These are phyloP conservation scores for Hypoxylon sp. DNA, from an alignment of 2,329 filamentous ascomycete species.

Conservation along the genomic window DNA sequence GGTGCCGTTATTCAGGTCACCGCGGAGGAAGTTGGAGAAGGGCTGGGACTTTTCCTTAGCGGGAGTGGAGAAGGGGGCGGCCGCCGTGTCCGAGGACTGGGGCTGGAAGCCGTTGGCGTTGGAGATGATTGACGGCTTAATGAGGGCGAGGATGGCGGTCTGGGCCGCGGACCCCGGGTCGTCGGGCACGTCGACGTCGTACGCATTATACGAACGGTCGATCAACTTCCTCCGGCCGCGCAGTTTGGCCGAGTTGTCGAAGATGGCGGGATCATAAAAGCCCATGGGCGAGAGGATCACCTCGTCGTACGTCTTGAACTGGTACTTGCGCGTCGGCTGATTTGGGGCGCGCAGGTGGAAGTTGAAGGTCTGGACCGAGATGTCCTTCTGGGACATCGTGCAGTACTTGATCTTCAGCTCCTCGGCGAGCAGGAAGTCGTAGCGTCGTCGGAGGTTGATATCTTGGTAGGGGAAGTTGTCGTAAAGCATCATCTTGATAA, in stretches of 20 bases:
- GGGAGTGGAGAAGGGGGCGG: constrained; percentile 68
- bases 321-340: constrained; percentile 90
- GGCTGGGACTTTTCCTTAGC: constrained; percentile 73
- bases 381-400: constrained; percentile 89
- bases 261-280: constrained; percentile 89
- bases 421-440: constrained; percentile 93
- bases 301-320: constrained; percentile 97
- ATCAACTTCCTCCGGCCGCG: constrained; percentile 82
- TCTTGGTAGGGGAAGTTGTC: constrained; percentile 96
- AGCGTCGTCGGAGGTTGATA: constrained; percentile 89
- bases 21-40: constrained; percentile 78
- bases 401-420: constrained; percentile 95
- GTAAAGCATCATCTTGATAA: constrained; percentile 97
- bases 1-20: constrained; percentile 79
- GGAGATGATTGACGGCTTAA: constrained; percentile 68
- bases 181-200: constrained; percentile 87
- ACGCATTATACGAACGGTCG: constrained; percentile 90
- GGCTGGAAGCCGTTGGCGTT: constrained; percentile 58
- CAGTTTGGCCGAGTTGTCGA: constrained; percentile 85
- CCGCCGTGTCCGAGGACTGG: constrained; percentile 57
- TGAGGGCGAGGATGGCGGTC: constrained; percentile 70
- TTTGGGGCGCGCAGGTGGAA: constrained; percentile 92
- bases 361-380: constrained; percentile 87
- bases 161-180: constrained; percentile 91
- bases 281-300: constrained; percentile 94